Evolutionary conservation across 2,329 filamentous ascomycete species (phyloP).

Genomic region (Exserohilum rostratum): DNA sequence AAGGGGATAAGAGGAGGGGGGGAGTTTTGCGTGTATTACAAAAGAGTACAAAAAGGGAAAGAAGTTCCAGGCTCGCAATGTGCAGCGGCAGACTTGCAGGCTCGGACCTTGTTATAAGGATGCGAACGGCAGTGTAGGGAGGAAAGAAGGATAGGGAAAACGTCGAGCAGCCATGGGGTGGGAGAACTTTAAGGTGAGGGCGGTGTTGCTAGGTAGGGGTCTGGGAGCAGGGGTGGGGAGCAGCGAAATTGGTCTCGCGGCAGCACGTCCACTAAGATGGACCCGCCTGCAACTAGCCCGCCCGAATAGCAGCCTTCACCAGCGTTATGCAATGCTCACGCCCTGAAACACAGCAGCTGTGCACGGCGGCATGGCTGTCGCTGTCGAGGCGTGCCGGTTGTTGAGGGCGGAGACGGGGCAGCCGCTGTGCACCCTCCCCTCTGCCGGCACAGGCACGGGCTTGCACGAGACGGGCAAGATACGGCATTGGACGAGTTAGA

Average conservation of each 20-base stretch:
- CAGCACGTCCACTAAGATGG: conserved; percentile 39
- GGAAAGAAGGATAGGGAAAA: conserved; percentile 38
- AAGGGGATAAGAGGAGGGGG: conserved; percentile 26
- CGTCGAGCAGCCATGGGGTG: conserved; percentile 35
- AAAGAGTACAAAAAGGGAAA: conserved; percentile 40
- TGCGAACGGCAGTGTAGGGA: conserved; percentile 39
- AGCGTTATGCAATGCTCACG: conserved; percentile 38
- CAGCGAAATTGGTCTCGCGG: conserved; percentile 44
- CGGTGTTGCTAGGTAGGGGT: conserved; percentile 44
- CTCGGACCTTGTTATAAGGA: conserved; percentile 35
- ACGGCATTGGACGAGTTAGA: too few species aligned
- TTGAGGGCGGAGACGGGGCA: background rate
- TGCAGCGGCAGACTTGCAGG: conserved; percentile 35
- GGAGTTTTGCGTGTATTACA: conserved; percentile 40
- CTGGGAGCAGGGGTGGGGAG: conserved; percentile 31
- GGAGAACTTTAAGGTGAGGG: conserved; percentile 45
- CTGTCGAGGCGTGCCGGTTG: conserved; percentile 3
- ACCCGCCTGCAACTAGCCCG: conserved; percentile 37
- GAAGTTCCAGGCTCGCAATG: conserved; percentile 38
- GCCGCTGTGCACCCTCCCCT: background rate
- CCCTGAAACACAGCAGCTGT: conserved; percentile 38
- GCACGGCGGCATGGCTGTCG: conserved; percentile 24
- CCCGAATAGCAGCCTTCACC: conserved; percentile 37
- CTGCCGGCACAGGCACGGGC: too few species aligned
- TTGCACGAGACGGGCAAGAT: too few species aligned